Evolutionary conservation across 163 green algal species (phyloP).

Genomic region (Scenedesmus sp.): DNA sequence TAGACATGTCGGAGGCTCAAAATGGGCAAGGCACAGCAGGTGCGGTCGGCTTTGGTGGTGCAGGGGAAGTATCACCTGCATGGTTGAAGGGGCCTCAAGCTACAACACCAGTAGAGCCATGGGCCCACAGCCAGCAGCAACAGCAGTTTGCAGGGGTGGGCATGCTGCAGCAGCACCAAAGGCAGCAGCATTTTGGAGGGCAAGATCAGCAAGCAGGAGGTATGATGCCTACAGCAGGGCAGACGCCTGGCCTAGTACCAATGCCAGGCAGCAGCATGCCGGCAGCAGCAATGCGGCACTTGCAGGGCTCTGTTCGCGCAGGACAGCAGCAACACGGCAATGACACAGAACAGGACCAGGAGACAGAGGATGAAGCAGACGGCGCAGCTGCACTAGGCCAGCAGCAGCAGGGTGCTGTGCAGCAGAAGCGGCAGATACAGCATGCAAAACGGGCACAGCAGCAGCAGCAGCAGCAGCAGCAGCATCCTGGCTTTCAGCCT

Average conservation of each 20-base stretch:
- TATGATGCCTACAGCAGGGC: conserved; percentile 16
- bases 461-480: neutral
- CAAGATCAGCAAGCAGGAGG: too few relatives aligned
- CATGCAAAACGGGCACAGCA: neutral
- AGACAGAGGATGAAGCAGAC: conserved; percentile 16
- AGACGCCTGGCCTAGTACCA: neutral
- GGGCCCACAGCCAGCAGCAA: neutral
- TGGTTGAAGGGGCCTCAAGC: neutral
- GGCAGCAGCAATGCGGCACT: neutral
- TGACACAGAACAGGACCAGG: neutral
- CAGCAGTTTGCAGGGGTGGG: neutral
- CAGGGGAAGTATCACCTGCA: neutral
- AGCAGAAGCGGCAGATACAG: neutral
- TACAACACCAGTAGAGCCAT: neutral
- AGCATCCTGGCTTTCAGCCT: neutral
- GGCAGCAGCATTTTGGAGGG: neutral
- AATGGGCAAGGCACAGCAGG: neutral
- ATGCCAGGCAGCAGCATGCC: neutral
- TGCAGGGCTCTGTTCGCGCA: neutral
- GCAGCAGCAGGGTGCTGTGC: neutral
- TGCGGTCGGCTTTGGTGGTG: neutral
- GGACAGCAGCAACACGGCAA: neutral
- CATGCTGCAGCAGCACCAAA: neutral
- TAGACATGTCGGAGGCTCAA: conserved; percentile 19
- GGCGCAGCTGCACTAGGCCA: neutral